Conservation (phyloP, 2,329 filamentous ascomycete species). For the Aureobasidium sp. region DNA sequence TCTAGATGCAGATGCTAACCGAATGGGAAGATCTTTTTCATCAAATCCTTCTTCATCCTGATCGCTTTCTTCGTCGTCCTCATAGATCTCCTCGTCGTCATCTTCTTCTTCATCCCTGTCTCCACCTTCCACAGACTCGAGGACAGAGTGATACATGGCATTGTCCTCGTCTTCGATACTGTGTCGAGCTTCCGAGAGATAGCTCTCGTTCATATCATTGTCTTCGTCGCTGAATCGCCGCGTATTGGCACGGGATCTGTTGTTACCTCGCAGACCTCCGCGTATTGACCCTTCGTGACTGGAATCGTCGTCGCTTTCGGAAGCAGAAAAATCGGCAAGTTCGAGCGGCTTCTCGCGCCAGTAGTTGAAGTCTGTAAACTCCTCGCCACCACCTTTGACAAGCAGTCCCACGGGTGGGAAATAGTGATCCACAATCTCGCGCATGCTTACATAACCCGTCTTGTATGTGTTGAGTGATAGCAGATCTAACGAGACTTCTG, state of each 20-base stretch:
- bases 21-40: background rate
- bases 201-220: constrained; percentile 14
- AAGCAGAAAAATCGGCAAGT: constrained; percentile 80
- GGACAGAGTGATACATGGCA: constrained; percentile 39
- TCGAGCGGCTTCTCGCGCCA: constrained; percentile 84
- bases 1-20: background rate
- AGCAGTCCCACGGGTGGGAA: constrained; percentile 87
- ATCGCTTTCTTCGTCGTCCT: constrained; percentile 18
- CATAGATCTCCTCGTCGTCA: constrained; percentile 14
- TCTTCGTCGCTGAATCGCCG: constrained; percentile 16
- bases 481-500: constrained; percentile 86
- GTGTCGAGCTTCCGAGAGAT: constrained; percentile 21
- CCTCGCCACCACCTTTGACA: constrained; percentile 81
- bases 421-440: constrained; percentile 95
- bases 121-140: constrained; percentile 43
- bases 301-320: constrained; percentile 53
- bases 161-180: constrained; percentile 39
- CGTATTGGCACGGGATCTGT: background rate
- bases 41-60: constrained; percentile 12
- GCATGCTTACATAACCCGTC: constrained; percentile 94
- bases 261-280: background rate
- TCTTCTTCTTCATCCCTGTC: constrained; percentile 23
- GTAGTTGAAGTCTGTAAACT: constrained; percentile 95
- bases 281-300: constrained; percentile 16
- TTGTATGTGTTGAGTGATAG: constrained; percentile 89